Conservation (phyloP, 805 yeast genomes). For the Candida ipomoeae region DNA sequence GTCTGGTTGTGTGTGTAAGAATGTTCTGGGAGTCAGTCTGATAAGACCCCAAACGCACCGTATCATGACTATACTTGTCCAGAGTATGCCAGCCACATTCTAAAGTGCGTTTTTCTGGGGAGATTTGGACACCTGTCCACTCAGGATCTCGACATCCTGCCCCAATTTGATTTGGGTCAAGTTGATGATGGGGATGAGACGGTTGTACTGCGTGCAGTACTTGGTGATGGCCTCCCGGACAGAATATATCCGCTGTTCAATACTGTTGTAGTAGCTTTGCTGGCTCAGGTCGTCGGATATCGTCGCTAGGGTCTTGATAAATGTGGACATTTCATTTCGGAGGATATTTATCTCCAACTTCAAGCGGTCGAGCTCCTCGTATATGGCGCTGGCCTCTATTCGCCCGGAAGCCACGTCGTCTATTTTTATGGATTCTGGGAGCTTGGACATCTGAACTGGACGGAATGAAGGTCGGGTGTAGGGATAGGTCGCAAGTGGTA, state of each 20-base stretch:
- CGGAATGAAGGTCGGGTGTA: not conserved
- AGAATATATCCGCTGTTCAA: conserved; percentile 32
- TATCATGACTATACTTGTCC: no score
- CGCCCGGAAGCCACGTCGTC: conserved; percentile 43
- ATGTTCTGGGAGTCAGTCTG: no score
- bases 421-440: conserved; percentile 23
- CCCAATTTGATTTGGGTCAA: conserved; percentile 49
- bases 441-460: conserved; percentile 4
- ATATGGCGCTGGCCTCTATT: conserved; percentile 39
- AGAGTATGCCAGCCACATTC: no score
- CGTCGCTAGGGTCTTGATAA: conserved; percentile 35
- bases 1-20: no score
- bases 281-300: conserved; percentile 30
- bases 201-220: conserved; percentile 42
- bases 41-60: no score
- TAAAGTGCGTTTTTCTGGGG: not conserved
- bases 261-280: conserved; percentile 34
- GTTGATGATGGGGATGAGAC: conserved; percentile 47
- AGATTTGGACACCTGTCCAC: not conserved
- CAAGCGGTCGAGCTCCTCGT: conserved; percentile 39
- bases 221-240: conserved; percentile 39
- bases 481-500: not conserved
- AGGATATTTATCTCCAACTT: conserved; percentile 40
- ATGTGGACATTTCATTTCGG: conserved; percentile 38
- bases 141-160: conserved; percentile 43